phyloP scores from a whole-genome alignment of 2,329 filamentous ascomycete species.

The Akanthomyces lecanii region DNA sequence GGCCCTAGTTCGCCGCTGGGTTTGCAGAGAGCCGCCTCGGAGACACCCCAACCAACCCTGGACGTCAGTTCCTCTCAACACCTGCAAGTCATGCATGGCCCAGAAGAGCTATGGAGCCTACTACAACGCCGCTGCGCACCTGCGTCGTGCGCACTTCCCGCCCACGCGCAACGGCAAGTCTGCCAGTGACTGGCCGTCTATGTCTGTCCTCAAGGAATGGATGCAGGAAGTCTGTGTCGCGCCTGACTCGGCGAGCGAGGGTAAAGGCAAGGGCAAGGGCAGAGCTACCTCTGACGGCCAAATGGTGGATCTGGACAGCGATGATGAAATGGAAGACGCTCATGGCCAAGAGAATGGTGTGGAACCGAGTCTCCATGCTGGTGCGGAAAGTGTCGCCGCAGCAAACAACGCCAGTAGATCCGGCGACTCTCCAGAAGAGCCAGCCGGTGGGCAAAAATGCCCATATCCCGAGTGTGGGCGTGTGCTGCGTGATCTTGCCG shows the following conservation, averaged over 20 bases:
- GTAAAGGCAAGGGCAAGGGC: slow-evolving; percentile 46
- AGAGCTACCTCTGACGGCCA: slow-evolving; percentile 22
- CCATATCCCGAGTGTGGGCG: slow-evolving; percentile 56
- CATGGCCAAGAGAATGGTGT: background rate
- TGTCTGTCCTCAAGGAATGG: slow-evolving; percentile 56
- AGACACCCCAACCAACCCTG: slow-evolving; percentile 33
- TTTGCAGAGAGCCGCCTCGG: slow-evolving; percentile 48
- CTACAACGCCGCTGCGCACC: slow-evolving; percentile 56
- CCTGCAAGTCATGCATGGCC: slow-evolving; percentile 53
- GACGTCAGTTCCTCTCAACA: slow-evolving; percentile 45
- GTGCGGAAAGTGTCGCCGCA: slow-evolving; percentile 9
- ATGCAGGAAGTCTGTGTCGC: slow-evolving; percentile 56
- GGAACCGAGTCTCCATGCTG: background rate
- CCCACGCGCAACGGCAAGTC: slow-evolving; percentile 49
- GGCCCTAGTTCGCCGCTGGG: slow-evolving; percentile 51
- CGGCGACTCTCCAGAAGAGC: slow-evolving; percentile 6
- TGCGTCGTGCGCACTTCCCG: slow-evolving; percentile 54
- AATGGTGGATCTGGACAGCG: slow-evolving; percentile 3
- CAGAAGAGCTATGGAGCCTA: slow-evolving; percentile 57
- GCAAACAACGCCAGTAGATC: slow-evolving; percentile 18
- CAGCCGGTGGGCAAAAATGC: slow-evolving; percentile 31
- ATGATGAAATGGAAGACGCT: slow-evolving; percentile 13
- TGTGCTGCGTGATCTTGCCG: slow-evolving; percentile 63
- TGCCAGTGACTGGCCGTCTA: slow-evolving; percentile 55
- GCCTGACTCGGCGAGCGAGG: slow-evolving; percentile 46